Evolutionary conservation across 2,329 filamentous ascomycete species (phyloP).

Genomic region (Uncinocarpus reesii): DNA sequence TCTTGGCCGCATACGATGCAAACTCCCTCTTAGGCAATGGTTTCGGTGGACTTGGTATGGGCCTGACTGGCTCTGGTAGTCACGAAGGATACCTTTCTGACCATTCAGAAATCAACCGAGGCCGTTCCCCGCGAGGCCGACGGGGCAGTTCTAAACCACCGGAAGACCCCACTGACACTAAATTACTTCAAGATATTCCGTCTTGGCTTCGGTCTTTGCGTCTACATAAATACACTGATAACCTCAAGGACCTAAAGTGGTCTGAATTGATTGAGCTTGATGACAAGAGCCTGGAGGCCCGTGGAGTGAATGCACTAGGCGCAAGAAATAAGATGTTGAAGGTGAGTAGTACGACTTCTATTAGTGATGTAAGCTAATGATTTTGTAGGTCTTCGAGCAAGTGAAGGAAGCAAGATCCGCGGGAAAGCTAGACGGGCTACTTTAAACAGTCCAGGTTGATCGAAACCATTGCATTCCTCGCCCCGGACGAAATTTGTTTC

Average conservation of each 20-base stretch:
- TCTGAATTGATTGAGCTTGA: slow-evolving; percentile 83
- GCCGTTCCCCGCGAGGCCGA: slow-evolving; percentile 81
- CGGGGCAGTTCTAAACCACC: slow-evolving; percentile 94
- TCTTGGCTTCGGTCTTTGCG: slow-evolving; percentile 90
- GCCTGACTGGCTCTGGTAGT: slow-evolving; percentile 58
- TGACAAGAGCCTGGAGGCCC: slow-evolving; percentile 82
- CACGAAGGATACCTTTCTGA: slow-evolving; percentile 87
- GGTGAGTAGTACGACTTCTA: slow-evolving; percentile 37
- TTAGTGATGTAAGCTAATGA: not conserved
- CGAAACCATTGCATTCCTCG: no score
- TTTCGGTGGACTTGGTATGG: slow-evolving; percentile 60
- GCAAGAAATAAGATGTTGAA: slow-evolving; percentile 97
- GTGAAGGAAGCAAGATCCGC: slow-evolving; percentile 72
- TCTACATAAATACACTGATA: slow-evolving; percentile 97
- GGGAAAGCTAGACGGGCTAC: slow-evolving; percentile 49
- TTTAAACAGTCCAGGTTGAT: no score
- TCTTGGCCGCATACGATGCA: slow-evolving; percentile 74
- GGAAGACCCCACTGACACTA: slow-evolving; percentile 89
- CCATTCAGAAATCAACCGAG: slow-evolving; percentile 80
- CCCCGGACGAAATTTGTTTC: no score
- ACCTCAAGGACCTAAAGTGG: slow-evolving; percentile 96
- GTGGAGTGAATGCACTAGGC: slow-evolving; percentile 88
- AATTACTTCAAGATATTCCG: slow-evolving; percentile 85
- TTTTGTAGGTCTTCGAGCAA: slow-evolving; percentile 72
- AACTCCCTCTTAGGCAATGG: slow-evolving; percentile 62